phyloP scores from a whole-genome alignment of 805 yeast genomes.

The Naumovozyma baii region DNA sequence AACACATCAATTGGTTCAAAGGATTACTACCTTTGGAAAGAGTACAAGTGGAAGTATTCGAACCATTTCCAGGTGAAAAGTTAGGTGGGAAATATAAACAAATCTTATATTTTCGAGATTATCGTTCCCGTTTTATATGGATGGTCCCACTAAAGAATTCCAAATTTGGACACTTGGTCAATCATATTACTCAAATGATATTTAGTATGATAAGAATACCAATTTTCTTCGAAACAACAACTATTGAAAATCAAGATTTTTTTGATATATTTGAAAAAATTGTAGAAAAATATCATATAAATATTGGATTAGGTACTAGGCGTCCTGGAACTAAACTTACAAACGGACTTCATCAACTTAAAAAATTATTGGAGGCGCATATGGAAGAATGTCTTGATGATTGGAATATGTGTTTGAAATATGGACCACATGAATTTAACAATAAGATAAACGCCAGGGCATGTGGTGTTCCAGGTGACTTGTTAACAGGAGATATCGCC shows the following conservation, averaged over 20 bases:
- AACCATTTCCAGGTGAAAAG: constrained; percentile 16
- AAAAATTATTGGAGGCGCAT: constrained; percentile 7
- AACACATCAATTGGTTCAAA: constrained; percentile 13
- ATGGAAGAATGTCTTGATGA: constrained; percentile 17
- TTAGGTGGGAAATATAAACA: constrained; percentile 18
- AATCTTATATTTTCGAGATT: constrained; percentile 23
- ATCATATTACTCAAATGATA: constrained; percentile 12
- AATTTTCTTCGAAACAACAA: constrained; percentile 22
- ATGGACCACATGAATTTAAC: constrained; percentile 15
- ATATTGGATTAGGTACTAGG: constrained; percentile 24
- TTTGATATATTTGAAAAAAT: constrained; percentile 21
- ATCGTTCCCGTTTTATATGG: constrained; percentile 25
- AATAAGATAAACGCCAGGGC: constrained; percentile 11
- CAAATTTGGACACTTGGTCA: constrained; percentile 15
- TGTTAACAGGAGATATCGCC: constrained; percentile 11
- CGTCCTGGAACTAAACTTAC: constrained; percentile 2
- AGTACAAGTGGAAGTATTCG: constrained; percentile 24
- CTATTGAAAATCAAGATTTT: constrained; percentile 24
- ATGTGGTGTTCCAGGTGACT: constrained; percentile 19
- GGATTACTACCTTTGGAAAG: constrained; percentile 21
- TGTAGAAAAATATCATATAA: constrained; percentile 15
- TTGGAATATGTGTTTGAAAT: constrained; percentile 22
- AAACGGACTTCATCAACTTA: constrained; percentile 14
- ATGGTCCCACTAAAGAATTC: constrained; percentile 20
- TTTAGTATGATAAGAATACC: constrained; percentile 20